Conservation (phyloP, 2,329 filamentous ascomycete genomes). For the Fusarium continuum region DNA sequence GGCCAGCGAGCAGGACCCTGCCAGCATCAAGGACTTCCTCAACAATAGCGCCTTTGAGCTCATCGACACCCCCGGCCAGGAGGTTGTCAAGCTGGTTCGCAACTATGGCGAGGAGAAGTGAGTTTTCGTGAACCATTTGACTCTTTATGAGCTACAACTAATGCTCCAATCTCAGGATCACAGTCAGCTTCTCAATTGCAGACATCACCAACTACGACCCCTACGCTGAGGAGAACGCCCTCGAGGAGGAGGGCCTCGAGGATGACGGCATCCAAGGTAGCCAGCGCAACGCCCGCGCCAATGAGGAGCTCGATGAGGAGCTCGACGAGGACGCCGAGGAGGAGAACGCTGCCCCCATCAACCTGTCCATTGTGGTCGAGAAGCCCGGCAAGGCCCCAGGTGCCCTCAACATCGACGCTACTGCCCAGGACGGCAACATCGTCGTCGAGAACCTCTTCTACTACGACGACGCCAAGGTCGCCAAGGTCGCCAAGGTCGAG, state of each 20-base stretch:
- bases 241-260: conserved; percentile 53
- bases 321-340: conserved; percentile 62
- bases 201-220: conserved; percentile 54
- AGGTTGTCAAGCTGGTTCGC: conserved; percentile 87
- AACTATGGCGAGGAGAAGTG: conserved; percentile 89
- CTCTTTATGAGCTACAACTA: conserved; percentile 20
- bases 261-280: conserved; percentile 57
- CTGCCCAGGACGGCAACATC: conserved; percentile 86
- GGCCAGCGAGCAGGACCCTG: conserved; percentile 74
- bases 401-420: conserved; percentile 85
- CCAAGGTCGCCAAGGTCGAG: conserved; percentile 78
- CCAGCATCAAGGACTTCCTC: conserved; percentile 86
- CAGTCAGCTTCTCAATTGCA: conserved; percentile 55
- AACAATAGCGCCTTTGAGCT: conserved; percentile 86
- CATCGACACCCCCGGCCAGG: conserved; percentile 81
- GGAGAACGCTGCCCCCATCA: conserved; percentile 76
- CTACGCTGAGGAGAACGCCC: conserved; percentile 50
- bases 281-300: conserved; percentile 59
- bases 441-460: conserved; percentile 91
- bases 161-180: conserved; percentile 49
- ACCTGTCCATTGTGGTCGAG: conserved; percentile 87
- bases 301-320: conserved; percentile 42
- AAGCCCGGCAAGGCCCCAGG: conserved; percentile 77
- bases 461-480: conserved; percentile 79
- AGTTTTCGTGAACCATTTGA: conserved; percentile 46